These are phyloP conservation scores for Lichtheimia ramosa DNA, from an alignment of 371 early-diverging fungal genomes.

Conservation along the genomic window DNA sequence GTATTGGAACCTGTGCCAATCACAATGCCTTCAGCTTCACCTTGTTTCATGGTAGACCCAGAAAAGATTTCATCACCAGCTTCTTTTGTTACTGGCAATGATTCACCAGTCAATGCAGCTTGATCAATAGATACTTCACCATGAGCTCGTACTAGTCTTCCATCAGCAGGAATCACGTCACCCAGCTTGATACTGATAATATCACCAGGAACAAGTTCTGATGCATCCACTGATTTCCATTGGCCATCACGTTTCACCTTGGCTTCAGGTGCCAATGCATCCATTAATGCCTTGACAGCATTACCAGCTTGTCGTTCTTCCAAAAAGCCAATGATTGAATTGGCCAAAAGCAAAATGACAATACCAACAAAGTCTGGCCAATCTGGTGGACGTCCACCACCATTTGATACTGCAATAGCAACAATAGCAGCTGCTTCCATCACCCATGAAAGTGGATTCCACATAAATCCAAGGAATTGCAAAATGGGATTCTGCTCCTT, in stretches of 20 bases:
- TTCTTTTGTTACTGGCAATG: constrained; percentile 72
- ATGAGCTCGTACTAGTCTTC: constrained; percentile 52
- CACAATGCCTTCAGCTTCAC: constrained; percentile 87
- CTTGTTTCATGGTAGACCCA: constrained; percentile 87
- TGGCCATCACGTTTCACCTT: constrained; percentile 65
- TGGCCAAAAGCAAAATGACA: constrained; percentile 75
- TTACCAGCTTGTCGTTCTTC: constrained; percentile 84
- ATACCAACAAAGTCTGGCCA: constrained; percentile 88
- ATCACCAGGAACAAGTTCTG: constrained; percentile 73
- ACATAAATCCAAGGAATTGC: constrained; percentile 87
- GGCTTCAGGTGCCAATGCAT: constrained; percentile 71
- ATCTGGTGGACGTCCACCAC: constrained; percentile 65
- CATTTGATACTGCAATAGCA: constrained; percentile 73
- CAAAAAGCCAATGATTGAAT: constrained; percentile 83
- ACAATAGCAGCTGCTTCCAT: constrained; percentile 80
- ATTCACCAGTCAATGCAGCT: constrained; percentile 86
- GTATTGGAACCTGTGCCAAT: constrained; percentile 86
- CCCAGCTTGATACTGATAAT: constrained; percentile 74
- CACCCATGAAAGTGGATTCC: constrained; percentile 80
- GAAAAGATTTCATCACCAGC: constrained; percentile 74
- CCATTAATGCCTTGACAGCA: constrained; percentile 81
- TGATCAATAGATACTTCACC: constrained; percentile 67
- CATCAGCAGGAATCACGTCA: constrained; percentile 82
- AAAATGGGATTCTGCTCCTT: constrained; percentile 79
- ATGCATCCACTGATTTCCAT: constrained; percentile 57